phyloP scores from a whole-genome alignment of 2,329 filamentous ascomycete genomes.

The Penicillium sp. region DNA sequence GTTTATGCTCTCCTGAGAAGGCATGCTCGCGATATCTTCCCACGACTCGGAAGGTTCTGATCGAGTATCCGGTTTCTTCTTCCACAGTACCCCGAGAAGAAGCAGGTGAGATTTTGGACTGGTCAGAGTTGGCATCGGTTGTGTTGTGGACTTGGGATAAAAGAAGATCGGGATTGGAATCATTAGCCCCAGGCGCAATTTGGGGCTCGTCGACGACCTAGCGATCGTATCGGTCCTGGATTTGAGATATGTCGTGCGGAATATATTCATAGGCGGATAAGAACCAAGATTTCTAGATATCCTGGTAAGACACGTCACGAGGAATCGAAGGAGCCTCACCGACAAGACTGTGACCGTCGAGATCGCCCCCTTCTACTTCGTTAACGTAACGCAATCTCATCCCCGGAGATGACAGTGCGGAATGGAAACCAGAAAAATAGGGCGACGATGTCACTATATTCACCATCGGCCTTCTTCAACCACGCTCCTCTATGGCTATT shows the following conservation, averaged over 20 bases:
- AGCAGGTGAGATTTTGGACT: conserved; percentile 1
- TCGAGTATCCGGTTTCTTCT: neutral
- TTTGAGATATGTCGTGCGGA: conserved; percentile 6
- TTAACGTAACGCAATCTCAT: conserved; percentile 5
- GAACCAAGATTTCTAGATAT: conserved; percentile 16
- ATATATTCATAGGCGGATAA: conserved; percentile 21
- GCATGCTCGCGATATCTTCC: neutral
- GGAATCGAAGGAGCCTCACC: conserved; percentile 11
- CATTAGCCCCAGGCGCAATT: conserved; percentile 1
- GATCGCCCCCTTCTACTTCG: conserved; percentile 7
- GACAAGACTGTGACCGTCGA: conserved; percentile 24
- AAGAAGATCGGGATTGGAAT: conserved; percentile 14
- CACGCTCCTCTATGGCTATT: too few relatives aligned
- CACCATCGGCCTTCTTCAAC: conserved; percentile 11
- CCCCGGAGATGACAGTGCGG: conserved; percentile 19
- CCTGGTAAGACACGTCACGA: conserved; percentile 12
- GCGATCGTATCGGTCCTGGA: conserved; percentile 12
- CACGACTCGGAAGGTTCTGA: neutral
- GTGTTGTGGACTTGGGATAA: conserved; percentile 9
- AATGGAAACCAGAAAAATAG: conserved; percentile 24
- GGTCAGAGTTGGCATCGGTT: conserved; percentile 3
- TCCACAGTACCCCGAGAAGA: neutral
- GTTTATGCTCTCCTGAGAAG: conserved; percentile 2
- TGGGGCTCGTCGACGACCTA: conserved; percentile 17
- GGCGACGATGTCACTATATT: conserved; percentile 19